These are phyloP conservation scores for Phytophthora macrochlamydospora DNA, from an alignment of 352 stramenopile species.

Conservation along the genomic window DNA sequence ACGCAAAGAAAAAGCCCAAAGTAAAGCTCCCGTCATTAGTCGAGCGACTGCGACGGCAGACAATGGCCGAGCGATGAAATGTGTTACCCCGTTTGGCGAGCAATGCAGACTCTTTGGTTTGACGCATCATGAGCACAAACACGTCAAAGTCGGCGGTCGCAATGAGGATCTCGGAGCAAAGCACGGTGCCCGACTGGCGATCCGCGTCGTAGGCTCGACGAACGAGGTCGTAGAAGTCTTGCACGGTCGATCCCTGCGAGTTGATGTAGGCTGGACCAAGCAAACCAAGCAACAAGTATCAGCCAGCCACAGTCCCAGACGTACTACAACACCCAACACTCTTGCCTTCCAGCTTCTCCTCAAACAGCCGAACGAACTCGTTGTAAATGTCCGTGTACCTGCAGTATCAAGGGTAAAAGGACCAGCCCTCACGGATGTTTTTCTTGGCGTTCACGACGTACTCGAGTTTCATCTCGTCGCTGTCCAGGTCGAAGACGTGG, in stretches of 20 bases:
- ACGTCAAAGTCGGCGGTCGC: constrained; percentile 82
- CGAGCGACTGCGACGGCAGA: constrained; percentile 71
- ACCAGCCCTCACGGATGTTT: neutral
- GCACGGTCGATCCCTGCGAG: constrained; percentile 57
- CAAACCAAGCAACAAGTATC: neutral
- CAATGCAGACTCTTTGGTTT: constrained; percentile 71
- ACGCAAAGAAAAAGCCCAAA: constrained; percentile 64
- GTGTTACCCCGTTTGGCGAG: constrained; percentile 43
- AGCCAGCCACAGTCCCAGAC: neutral
- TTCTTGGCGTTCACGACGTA: constrained; percentile 13
- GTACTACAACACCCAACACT: too few species aligned
- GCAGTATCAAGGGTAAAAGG: constrained; percentile 6
- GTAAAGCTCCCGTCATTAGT: constrained; percentile 77
- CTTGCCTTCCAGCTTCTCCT: constrained; percentile 80
- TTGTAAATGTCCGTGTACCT: constrained; percentile 88
- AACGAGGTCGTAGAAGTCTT: constrained; percentile 74
- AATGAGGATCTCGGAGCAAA: constrained; percentile 80
- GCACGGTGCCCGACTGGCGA: constrained; percentile 61
- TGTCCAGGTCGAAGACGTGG: constrained; percentile 65
- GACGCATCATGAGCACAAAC: constrained; percentile 86
- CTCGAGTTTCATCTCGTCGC: constrained; percentile 85
- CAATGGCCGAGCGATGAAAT: constrained; percentile 48
- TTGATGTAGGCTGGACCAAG: constrained; percentile 54
- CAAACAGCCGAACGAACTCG: constrained; percentile 73
- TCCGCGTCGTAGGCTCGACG: constrained; percentile 60